Evolutionary conservation across 2,329 filamentous ascomycete species (phyloP), one percentile per base, ranked within the genome.

Genomic region (Aspergillus flavus): DNA sequence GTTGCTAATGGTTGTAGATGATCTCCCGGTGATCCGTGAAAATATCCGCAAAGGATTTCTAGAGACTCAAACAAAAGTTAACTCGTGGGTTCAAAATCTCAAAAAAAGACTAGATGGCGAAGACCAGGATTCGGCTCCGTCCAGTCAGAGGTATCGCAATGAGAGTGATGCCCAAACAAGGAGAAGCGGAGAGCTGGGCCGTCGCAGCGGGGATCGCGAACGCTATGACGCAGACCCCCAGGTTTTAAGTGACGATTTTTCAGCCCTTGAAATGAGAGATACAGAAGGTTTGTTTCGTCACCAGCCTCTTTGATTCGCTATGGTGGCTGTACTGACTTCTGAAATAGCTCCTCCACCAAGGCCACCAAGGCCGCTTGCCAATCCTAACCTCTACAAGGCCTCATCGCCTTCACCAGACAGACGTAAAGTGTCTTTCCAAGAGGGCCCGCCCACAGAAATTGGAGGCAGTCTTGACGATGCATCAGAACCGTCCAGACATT

Each of bases 31-130:
- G 57, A 97, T 99, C 74, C 90, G 89, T 69, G 93, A 97, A 75
- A 97, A 96, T 73, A 86, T 99, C 70, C 91, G 90, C 75, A 96
- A 98, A 80, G 95, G 95, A 4, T 99, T 99, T 80, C 74, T 93
- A 61, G 94, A 99, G 74, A 98, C 95, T 2, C 95, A 98, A 80
- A 89, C 87, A 61, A 96, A 92, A 74, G 91, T 99, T 71, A 98
- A 96, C 80, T 87, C 87, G 57, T 98, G 94, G 94, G 93, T 99
- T 71, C 91, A 87, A 57, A 93, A 89, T 66, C 83, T 99, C 75
- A 95, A 92, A 82, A 98, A 98, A 86, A 92, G 90, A 78, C 87
- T 99, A 39, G 94, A 98, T 72, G 94, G 95, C 56, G 92, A 95
- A 67, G 91, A 93, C 62, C 87, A 90, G 59, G 91, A 93, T 28